Percentiles rank a stretch among this genome's conserved stretches.
phyloP scores from a whole-genome alignment of 345 rosid species.

The Noccaea caerulescens region DNA sequence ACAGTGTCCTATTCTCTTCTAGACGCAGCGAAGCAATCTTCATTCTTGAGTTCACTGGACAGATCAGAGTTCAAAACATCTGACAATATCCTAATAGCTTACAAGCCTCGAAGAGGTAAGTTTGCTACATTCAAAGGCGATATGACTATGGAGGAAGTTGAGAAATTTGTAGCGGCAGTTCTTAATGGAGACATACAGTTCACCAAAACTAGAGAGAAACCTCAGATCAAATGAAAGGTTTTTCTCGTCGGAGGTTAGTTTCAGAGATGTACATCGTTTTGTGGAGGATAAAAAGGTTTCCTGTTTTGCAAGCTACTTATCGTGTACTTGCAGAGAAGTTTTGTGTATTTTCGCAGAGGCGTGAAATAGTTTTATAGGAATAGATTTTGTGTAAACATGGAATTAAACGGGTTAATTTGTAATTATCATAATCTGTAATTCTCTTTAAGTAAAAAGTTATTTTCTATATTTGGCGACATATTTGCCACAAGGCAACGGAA shows the following conservation, averaged over 20 bases:
- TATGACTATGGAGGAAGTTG: slow-evolving; percentile 62
- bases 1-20: slow-evolving; percentile 64
- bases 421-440: slow-evolving; percentile 10
- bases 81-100: slow-evolving; percentile 65
- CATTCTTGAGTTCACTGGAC: slow-evolving; percentile 67
- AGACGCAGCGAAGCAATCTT: slow-evolving; percentile 67
- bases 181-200: slow-evolving; percentile 79
- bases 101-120: slow-evolving; percentile 72
- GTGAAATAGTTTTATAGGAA: slow-evolving; percentile 24
- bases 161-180: slow-evolving; percentile 68
- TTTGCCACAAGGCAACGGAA: slow-evolving; percentile 2
- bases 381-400: slow-evolving; percentile 1
- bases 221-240: slow-evolving; percentile 48
- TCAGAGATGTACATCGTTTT: slow-evolving; percentile 37
- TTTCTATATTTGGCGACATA: not conserved
- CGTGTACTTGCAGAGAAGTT: not conserved
- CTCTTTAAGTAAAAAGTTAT: not conserved
- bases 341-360: slow-evolving; percentile 4
- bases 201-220: slow-evolving; percentile 60
- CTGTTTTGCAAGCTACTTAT: slow-evolving; percentile 1
- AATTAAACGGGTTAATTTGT: slow-evolving; percentile 14
- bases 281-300: not conserved
- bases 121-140: slow-evolving; percentile 56
- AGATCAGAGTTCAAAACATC: slow-evolving; percentile 60
- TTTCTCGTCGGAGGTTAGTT: slow-evolving; percentile 10